Percentiles rank a stretch among this genome's conserved stretches.
phyloP scores from a whole-genome alignment of 352 stramenopile genomes.

The Lagenidium giganteum region DNA sequence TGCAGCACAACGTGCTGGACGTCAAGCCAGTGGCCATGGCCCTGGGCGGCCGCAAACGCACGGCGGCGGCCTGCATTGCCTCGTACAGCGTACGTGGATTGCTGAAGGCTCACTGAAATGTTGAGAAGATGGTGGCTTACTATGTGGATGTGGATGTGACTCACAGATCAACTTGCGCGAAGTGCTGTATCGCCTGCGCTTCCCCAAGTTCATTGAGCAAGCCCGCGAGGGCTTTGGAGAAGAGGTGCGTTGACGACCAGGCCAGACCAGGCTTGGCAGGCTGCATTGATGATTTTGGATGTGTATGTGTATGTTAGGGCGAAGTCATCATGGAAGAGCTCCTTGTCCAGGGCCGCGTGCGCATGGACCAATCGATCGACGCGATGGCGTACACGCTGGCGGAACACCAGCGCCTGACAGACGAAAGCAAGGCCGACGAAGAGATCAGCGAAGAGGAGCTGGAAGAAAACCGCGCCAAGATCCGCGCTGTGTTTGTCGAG shows the following conservation, averaged over 20 bases:
- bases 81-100: slow-evolving; percentile 45
- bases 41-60: slow-evolving; percentile 14
- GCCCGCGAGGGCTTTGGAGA: slow-evolving; percentile 70
- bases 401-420: slow-evolving; percentile 40
- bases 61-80: slow-evolving; percentile 11
- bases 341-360: slow-evolving; percentile 76
- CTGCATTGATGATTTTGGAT: not conserved
- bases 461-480: slow-evolving; percentile 46
- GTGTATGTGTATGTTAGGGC: slow-evolving; percentile 21
- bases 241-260: slow-evolving; percentile 31
- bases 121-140: not conserved
- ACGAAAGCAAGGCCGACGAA: slow-evolving; percentile 35
- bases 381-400: slow-evolving; percentile 78
- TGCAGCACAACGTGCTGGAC: slow-evolving; percentile 84
- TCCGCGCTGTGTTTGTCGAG: slow-evolving; percentile 74
- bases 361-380: slow-evolving; percentile 81
- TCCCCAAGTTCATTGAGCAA: slow-evolving; percentile 80
- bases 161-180: slow-evolving; percentile 75
- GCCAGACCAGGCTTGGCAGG: too few species aligned
- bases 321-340: slow-evolving; percentile 88
- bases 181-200: slow-evolving; percentile 76
- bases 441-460: slow-evolving; percentile 74
- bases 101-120: too few species aligned
- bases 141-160: too few species aligned
- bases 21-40: slow-evolving; percentile 36